Evolutionary conservation across 2,329 filamentous ascomycete species (phyloP), one percentile per base, ranked within the genome.

Genomic region (Xylariomycetidae sp.): DNA sequence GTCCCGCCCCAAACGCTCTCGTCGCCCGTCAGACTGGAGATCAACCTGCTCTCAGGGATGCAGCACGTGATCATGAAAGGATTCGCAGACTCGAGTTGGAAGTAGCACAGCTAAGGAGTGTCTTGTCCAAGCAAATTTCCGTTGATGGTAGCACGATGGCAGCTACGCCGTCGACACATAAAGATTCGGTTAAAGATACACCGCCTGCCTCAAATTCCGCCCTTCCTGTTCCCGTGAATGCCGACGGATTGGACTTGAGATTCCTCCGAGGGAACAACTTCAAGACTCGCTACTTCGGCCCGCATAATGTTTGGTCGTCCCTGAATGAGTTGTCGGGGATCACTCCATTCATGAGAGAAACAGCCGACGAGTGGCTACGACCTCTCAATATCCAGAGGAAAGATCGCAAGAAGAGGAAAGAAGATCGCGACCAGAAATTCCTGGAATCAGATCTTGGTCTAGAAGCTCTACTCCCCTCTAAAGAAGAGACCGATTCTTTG

Each of bases 291-390:
- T 79, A 78, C 50, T 76, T 72, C 46, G 74, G 75, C 2, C 74
- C 74, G 3, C 71, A 77, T 52, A 79, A 77, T 44, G 72, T 73
- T 27, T 77, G 69, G 57, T 72, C 77, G 57, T 74, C 75, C 9
- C 74, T 79, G 48, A 68, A 70, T 31, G 73, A 77, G 38, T 61
- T 69, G 41, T 45, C 70, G 3, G 74, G 75, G 3, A 62, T 80
- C 28, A 72, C 67, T 28, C 70, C 72, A 11, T 79, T 79, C 38
- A 79, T 80, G 75, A 72, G 69, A 43, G 74, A 79, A 57, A 78
- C 74, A 1, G 73, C 74, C 8, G 72, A 77, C 33, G 72, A 78
- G 50, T 78, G 74, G 72, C 63, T 80, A 34, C 66, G 70, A 32
- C 74, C 75, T 6, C 67, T 78, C 27, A 72, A 74, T 23, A 64